Conservation (phyloP, 148 eudicot genomes). For the Cornus suecica region DNA sequence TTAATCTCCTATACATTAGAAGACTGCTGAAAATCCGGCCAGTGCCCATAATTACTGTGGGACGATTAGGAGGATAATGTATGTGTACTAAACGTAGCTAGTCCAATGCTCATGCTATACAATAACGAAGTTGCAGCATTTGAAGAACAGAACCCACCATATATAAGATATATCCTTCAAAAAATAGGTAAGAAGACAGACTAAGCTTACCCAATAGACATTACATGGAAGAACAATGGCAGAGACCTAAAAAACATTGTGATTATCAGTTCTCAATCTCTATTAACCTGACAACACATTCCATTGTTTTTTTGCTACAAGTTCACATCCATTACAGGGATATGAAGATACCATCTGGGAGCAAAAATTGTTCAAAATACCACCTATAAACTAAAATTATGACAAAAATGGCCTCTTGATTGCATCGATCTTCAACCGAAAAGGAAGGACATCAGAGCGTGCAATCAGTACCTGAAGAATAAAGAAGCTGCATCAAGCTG, state of each 20-base stretch:
- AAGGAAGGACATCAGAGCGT: background rate
- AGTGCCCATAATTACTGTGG: too few relatives aligned
- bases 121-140: too few relatives aligned
- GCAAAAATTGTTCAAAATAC: background rate
- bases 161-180: too few relatives aligned
- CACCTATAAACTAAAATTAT: background rate
- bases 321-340: background rate
- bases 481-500: conserved; percentile 28
- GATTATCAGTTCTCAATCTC: background rate
- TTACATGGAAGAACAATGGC: too few relatives aligned
- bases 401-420: background rate
- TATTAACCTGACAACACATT: background rate
- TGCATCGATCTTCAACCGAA: background rate
- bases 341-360: background rate
- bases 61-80: too few relatives aligned
- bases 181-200: too few relatives aligned
- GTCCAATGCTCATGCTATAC: too few relatives aligned
- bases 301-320: background rate
- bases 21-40: too few relatives aligned
- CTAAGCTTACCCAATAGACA: too few relatives aligned
- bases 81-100: too few relatives aligned
- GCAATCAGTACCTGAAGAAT: background rate
- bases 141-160: too few relatives aligned
- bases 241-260: background rate
- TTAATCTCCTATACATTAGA: too few relatives aligned